Percentiles rank a stretch among this genome's conserved stretches.
Conservation (phyloP, 1,284 basidiomycete species). For the Apiotrichum sp. region DNA sequence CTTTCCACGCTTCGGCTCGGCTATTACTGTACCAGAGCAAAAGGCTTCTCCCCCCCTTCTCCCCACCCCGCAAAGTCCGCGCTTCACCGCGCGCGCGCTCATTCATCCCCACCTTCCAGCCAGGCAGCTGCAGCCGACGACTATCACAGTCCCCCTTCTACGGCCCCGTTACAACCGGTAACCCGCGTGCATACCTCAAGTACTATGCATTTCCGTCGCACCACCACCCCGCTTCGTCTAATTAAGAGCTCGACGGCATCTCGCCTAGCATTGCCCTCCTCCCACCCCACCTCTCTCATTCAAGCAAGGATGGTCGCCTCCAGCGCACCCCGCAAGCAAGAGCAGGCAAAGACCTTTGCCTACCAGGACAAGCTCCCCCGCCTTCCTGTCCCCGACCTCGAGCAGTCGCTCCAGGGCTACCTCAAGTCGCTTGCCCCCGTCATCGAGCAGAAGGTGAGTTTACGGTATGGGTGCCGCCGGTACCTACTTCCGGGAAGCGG, state of each 20-base stretch:
- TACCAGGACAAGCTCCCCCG: constrained; percentile 53
- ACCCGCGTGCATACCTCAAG: too few species aligned
- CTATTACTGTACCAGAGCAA: too few species aligned
- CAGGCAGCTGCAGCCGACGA: too few species aligned
- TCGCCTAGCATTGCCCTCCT: neutral
- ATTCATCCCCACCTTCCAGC: too few species aligned
- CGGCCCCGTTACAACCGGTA: too few species aligned
- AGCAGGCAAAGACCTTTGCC: constrained; percentile 48
- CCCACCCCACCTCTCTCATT: neutral
- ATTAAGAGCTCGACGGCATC: neutral
- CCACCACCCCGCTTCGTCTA: neutral
- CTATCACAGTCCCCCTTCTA: too few species aligned
- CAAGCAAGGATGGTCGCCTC: constrained; percentile 34
- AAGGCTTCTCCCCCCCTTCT: too few species aligned
- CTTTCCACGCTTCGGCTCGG: too few species aligned
- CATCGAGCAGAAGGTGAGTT: constrained; percentile 62
- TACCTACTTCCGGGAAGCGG: too few species aligned
- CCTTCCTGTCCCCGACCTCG: constrained; percentile 78
- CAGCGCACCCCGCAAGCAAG: constrained; percentile 9
- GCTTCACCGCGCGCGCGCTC: too few species aligned
- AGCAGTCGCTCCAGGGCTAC: constrained; percentile 71
- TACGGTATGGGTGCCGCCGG: neutral
- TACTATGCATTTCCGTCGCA: too few species aligned
- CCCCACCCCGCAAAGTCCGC: too few species aligned
- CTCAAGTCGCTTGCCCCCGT: constrained; percentile 74